These are phyloP conservation scores for Boletus insuetus DNA, from an alignment of 768 basidiomycete genomes.

Conservation along the genomic window DNA sequence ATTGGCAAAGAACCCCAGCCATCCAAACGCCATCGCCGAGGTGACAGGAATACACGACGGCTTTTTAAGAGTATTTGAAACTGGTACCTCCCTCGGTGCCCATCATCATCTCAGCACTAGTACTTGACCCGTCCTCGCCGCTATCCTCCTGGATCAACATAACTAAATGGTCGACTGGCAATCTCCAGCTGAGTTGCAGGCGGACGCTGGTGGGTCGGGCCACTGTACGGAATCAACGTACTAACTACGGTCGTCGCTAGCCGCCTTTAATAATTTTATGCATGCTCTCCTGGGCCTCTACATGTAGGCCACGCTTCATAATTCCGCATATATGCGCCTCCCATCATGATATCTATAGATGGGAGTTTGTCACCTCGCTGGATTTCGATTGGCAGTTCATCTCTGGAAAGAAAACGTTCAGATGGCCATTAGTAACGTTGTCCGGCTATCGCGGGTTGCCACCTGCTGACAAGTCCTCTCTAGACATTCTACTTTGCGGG, in stretches of 20 bases:
- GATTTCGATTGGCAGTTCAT: conserved; percentile 65
- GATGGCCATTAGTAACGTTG: conserved; percentile 60
- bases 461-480: neutral
- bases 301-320: conserved; percentile 39
- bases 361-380: conserved; percentile 65
- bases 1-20: conserved; percentile 8
- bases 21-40: conserved; percentile 21
- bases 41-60: conserved; percentile 1
- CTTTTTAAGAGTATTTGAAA: conserved; percentile 8
- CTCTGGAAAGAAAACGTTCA: conserved; percentile 53
- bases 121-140: neutral
- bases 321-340: conserved; percentile 6
- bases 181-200: conserved; percentile 44
- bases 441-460: neutral
- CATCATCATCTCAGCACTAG: neutral
- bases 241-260: conserved; percentile 14
- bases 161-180: conserved; percentile 56
- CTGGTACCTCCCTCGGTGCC: neutral
- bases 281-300: conserved; percentile 60
- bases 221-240: neutral
- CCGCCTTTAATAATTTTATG: conserved; percentile 50
- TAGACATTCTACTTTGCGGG: conserved; percentile 70
- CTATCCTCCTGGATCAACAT: conserved; percentile 6
- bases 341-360: conserved; percentile 37
- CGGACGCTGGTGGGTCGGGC: conserved; percentile 42